phyloP scores from a whole-genome alignment of 83 land plant species.

The Isoetes engelmannii region DNA sequence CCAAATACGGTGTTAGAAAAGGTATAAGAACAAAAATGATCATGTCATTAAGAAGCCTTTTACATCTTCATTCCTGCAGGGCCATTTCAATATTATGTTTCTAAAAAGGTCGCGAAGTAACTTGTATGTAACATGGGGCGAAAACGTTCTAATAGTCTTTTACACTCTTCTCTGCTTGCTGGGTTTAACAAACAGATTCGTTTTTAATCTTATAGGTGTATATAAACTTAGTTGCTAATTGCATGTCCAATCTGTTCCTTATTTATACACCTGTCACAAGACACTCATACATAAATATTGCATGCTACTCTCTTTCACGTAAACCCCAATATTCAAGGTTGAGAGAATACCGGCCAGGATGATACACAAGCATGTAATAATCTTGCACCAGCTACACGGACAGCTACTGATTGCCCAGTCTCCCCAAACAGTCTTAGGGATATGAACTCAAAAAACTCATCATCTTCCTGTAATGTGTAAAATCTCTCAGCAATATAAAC shows the following conservation, averaged over 20 bases:
- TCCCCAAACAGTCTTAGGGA: slow-evolving; percentile 69
- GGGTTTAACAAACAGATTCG: too few species aligned
- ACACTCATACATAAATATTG: background rate
- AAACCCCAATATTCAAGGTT: background rate
- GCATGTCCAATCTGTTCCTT: background rate
- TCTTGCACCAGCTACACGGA: slow-evolving; percentile 82
- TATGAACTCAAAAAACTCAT: slow-evolving; percentile 83
- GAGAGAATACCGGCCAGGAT: slow-evolving; percentile 59
- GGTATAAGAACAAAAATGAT: background rate
- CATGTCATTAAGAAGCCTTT: background rate
- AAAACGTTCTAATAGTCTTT: too few species aligned
- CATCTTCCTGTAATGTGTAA: slow-evolving; percentile 64
- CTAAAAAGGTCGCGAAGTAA: background rate
- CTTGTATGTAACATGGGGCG: too few species aligned
- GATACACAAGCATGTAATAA: slow-evolving; percentile 66
- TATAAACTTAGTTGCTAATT: background rate
- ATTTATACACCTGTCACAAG: background rate
- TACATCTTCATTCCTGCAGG: background rate
- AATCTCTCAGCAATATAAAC: background rate
- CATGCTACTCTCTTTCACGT: background rate
- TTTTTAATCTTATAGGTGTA: too few species aligned
- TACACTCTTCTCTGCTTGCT: too few species aligned
- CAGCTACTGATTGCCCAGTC: slow-evolving; percentile 46
- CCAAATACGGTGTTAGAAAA: background rate
- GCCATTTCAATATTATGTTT: background rate